These are phyloP conservation scores for Leccinum pseudoinsigne DNA, from an alignment of 1,284 basidiomycete species.

Conservation along the genomic window DNA sequence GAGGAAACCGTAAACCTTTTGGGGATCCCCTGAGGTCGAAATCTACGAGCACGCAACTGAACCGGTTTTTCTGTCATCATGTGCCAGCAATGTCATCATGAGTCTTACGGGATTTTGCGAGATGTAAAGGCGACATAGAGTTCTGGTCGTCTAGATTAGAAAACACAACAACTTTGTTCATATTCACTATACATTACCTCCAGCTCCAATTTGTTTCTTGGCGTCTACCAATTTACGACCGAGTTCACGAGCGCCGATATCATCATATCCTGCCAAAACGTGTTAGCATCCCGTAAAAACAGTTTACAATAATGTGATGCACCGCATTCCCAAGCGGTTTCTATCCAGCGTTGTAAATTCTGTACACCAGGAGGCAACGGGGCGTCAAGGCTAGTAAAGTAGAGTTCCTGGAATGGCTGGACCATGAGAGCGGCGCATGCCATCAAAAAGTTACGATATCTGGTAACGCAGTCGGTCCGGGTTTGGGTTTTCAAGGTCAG, in stretches of 20 bases:
- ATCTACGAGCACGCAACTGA: slow-evolving; percentile 63
- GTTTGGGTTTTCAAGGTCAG: neutral
- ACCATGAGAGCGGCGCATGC: slow-evolving; percentile 70
- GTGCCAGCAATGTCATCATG: neutral
- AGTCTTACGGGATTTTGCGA: slow-evolving; percentile 74
- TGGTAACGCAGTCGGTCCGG: slow-evolving; percentile 29
- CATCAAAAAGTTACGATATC: slow-evolving; percentile 90
- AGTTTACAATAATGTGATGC: neutral
- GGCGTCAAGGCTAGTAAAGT: slow-evolving; percentile 55
- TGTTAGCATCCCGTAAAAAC: neutral
- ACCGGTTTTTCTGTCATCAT: slow-evolving; percentile 1
- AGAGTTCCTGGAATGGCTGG: slow-evolving; percentile 59
- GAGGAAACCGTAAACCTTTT: slow-evolving; percentile 36
- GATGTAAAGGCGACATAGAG: slow-evolving; percentile 64
- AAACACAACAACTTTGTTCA: neutral
- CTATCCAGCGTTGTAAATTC: slow-evolving; percentile 76
- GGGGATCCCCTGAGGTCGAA: slow-evolving; percentile 46
- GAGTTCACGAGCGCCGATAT: slow-evolving; percentile 62
- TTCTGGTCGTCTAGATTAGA: slow-evolving; percentile 10
- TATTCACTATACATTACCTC: slow-evolving; percentile 44
- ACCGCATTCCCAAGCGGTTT: slow-evolving; percentile 78
- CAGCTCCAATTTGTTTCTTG: slow-evolving; percentile 78
- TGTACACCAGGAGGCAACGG: slow-evolving; percentile 66
- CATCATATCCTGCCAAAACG: slow-evolving; percentile 63
- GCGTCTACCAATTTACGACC: slow-evolving; percentile 59